A percentile compares a stretch with the other conserved stretches of the same genome.
Conservation (phyloP, 1,139 yeast genomes). For the Suhomyces kunorum region DNA sequence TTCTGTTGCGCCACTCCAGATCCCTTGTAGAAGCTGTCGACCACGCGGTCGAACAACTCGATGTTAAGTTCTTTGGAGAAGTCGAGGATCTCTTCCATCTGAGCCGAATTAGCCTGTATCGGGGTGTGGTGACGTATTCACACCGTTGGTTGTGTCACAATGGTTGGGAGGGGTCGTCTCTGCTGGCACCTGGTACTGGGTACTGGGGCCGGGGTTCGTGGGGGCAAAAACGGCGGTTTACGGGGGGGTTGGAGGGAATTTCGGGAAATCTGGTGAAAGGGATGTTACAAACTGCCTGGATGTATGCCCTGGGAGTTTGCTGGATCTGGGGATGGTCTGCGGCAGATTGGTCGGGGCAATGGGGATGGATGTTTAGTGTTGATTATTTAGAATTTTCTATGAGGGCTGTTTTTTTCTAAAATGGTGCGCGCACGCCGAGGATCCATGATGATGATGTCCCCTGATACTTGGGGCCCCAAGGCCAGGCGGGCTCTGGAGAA, state of each 20-base stretch:
- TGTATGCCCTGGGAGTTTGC: neutral
- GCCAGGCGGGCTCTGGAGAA: too few relatives aligned
- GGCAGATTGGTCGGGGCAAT: neutral
- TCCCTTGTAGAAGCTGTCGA: slow-evolving; percentile 83
- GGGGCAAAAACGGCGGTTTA: slow-evolving; percentile 1
- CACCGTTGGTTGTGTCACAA: slow-evolving; percentile 1
- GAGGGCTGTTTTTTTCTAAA: slow-evolving; percentile 3
- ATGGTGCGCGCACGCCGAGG: slow-evolving; percentile 4
- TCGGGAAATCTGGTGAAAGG: neutral
- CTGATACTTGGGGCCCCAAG: too few relatives aligned
- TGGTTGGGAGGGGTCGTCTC: neutral
- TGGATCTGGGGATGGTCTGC: neutral
- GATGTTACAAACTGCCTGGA: slow-evolving; percentile 1
- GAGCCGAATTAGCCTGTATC: neutral
- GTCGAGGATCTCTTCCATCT: slow-evolving; percentile 87
- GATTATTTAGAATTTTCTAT: slow-evolving; percentile 7
- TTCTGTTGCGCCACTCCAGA: slow-evolving; percentile 76
- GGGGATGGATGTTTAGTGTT: slow-evolving; percentile 1
- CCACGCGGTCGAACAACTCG: slow-evolving; percentile 76
- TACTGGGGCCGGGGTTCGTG: neutral
- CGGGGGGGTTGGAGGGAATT: neutral
- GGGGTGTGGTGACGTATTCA: neutral
- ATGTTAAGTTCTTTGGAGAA: slow-evolving; percentile 84
- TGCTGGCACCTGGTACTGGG: slow-evolving; percentile 1
- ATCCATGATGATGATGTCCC: neutral